Evolutionary conservation across 2,329 filamentous ascomycete species (phyloP), one percentile per base, ranked within the genome.

Genomic region (Arachnopeziza araneosa): DNA sequence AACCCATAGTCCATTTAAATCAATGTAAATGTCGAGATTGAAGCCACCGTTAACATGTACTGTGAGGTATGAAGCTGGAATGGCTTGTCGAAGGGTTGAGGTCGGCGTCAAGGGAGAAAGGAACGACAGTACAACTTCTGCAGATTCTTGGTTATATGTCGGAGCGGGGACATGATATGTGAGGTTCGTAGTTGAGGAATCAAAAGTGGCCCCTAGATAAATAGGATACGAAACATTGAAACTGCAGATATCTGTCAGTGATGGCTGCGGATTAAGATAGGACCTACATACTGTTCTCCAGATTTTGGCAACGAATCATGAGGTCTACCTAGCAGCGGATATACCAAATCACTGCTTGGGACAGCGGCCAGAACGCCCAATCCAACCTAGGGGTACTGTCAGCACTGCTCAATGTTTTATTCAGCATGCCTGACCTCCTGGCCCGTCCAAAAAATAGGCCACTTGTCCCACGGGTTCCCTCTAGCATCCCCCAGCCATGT

Each of bases 361-460:
- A 88, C 76, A 24, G 83, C 80, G 49, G 84, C 86, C 61, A 89
- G 77, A 55, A 89, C 74, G 7, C 83, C 81, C 64, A 89, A 81
- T 51, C 86, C 86, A 59, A 89, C 74, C 76, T 83, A 65, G 26
- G 44, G 24, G 24, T 5, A 9, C 30, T 52, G 52, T 62, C 60
- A 65, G 57, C 22, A 50, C 32, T 22, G n/a, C 48, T 48, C 7
- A 4, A 24, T 30, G 12, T 2, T 26, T 17, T 21, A 56, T 19
- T 24, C 26, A 17, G 6, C 23, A 21, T 48, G 24, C 17, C 72
- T 57, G 73, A 84, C 80, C 71, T 87, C 80, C 68, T 85, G 79
- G 36, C 89, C 89, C 7, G 87, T 90, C 80, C 87, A 93, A 73
- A 93, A 92, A 73, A 93, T 93, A 24, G 91, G 91, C 91, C 91